These are phyloP conservation scores for Comarum palustre DNA, from an alignment of 306 rosid species.

Conservation along the genomic window DNA sequence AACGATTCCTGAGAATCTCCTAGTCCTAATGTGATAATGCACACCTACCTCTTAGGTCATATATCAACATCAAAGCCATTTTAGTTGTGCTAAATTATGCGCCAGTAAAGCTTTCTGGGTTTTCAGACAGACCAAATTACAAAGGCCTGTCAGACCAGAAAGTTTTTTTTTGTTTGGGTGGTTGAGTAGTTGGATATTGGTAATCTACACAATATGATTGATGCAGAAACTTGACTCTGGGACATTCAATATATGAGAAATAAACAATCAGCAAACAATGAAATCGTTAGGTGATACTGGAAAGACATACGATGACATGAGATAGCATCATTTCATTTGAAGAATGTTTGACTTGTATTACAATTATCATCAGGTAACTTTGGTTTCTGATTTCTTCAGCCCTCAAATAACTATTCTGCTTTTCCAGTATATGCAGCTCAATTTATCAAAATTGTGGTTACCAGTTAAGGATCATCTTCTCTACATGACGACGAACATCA, in stretches of 20 bases:
- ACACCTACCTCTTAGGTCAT: slow-evolving; percentile 10
- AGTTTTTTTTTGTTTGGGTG: neutral
- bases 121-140: neutral
- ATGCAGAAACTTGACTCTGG: neutral
- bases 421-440: neutral
- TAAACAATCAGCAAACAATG: neutral
- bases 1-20: neutral
- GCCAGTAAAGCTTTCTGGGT: neutral
- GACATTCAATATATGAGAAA: neutral
- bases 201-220: neutral
- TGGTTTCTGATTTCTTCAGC: neutral
- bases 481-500: neutral
- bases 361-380: neutral
- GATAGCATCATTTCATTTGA: neutral
- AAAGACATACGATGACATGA: neutral
- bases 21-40: neutral
- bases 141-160: neutral
- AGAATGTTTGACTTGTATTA: neutral
- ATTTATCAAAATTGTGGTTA: neutral
- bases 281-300: neutral
- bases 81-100: neutral
- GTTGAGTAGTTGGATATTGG: neutral
- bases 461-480: neutral
- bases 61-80: slow-evolving; percentile 10
- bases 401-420: neutral